Evolutionary conservation across 2,329 filamentous ascomycete species (phyloP), one percentile per base, ranked within the genome.

Genomic region (Reticulascus tulasneorum): DNA sequence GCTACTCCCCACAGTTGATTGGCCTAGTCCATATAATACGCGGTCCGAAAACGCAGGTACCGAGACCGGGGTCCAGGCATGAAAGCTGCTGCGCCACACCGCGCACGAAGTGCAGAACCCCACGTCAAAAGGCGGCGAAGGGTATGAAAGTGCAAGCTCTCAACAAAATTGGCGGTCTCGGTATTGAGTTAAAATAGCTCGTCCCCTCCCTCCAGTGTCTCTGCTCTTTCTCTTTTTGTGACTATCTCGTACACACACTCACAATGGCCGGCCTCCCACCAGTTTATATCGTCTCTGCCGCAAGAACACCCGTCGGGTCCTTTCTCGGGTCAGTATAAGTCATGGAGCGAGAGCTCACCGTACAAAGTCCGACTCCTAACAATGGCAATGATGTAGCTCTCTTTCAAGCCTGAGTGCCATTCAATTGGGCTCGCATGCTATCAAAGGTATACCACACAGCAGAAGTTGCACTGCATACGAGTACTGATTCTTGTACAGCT

Each of bases 241-340:
- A n/a, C n/a, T n/a, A n/a, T n/a, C n/a, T n/a, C n/a, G n/a, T n/a
- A 29, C 32, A 33, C 16, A 39, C 21, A 13, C 21, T 46, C 66
- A 78, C 53, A 42, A 94, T 94, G 86, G 75, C 87, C 59, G 79
- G 78, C 51, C 77, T 90, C 47, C 84, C 88, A 49, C 77, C 89
- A 41, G 91, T 98, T 49, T 98, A 98, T 71, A 96, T 98, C 57
- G 89, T 96, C 58, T 93, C 93, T 41, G 84, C 82, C 47, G 86
- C 81, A 56, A 81, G 90, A 66, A 98, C 93, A 48, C 93, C 93
- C 35, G 76, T 95, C 48, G 93, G 93, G 55, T 90, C 86, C 49
- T 98, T 98, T 69, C 79, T 95, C 56, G 93, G 93, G 88, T 94
- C 67, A 45, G 62, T 33, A 28, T 9, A 21, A 31, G 10, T 15